A percentile compares a stretch with the other conserved stretches of the same genome.
These are phyloP conservation scores for Aspergillus sp. DNA, from an alignment of 2,329 filamentous ascomycete genomes.

Conservation along the genomic window DNA sequence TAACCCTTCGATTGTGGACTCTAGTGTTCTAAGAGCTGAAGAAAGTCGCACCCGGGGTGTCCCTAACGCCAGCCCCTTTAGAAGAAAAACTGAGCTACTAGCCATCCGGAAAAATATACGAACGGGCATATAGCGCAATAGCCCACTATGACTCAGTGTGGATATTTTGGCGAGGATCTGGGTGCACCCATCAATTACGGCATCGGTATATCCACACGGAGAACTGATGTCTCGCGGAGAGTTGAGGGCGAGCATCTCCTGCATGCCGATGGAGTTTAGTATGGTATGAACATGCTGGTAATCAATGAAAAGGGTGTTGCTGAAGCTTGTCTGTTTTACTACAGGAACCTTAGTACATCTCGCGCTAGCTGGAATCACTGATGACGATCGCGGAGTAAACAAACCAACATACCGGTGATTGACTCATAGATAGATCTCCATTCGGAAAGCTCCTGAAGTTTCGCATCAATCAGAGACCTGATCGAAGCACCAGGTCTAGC, in stretches of 20 bases:
- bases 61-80: constrained; percentile 48
- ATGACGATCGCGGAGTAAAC: neutral
- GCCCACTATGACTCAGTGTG: constrained; percentile 46
- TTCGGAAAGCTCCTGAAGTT: constrained; percentile 11
- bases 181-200: constrained; percentile 51
- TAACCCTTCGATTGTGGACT: neutral
- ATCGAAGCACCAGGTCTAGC: neutral
- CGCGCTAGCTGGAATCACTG: neutral
- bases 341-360: neutral
- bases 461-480: constrained; percentile 11
- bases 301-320: constrained; percentile 51
- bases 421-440: constrained; percentile 13
- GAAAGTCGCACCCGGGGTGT: neutral
- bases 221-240: constrained; percentile 12
- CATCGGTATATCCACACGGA: constrained; percentile 53
- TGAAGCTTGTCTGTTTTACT: constrained; percentile 20
- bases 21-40: neutral
- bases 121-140: constrained; percentile 37
- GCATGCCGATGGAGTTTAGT: constrained; percentile 47
- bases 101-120: constrained; percentile 53
- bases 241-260: constrained; percentile 35
- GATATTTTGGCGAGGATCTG: constrained; percentile 48
- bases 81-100: constrained; percentile 53
- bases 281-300: constrained; percentile 41
- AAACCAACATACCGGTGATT: neutral